Conservation (phyloP, 768 basidiomycete species). For the Mrakia blollopis region DNA sequence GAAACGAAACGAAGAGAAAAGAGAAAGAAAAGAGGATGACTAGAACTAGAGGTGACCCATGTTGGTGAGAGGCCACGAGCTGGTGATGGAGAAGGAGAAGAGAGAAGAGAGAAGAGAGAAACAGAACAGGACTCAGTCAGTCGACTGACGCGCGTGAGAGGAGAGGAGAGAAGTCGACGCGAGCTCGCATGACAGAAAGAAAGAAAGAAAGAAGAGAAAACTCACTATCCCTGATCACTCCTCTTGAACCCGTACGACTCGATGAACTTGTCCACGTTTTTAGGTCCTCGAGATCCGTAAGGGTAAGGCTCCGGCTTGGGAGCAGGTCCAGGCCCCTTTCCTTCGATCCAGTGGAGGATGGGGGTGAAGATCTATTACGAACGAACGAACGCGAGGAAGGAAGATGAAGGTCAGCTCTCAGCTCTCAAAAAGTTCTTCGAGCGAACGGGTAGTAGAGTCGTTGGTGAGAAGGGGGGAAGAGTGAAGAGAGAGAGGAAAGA, state of each 20-base stretch:
- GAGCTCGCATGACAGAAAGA: background rate
- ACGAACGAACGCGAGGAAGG: background rate
- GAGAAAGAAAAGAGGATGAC: background rate
- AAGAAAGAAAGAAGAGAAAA: constrained; percentile 35
- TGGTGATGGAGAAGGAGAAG: constrained; percentile 40
- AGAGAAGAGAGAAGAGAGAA: constrained; percentile 36
- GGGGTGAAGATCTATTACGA: constrained; percentile 46
- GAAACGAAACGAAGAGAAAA: too few relatives aligned
- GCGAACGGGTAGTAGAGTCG: too few relatives aligned
- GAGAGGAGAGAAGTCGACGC: too few relatives aligned
- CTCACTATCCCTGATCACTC: constrained; percentile 65
- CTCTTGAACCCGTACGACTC: constrained; percentile 71
- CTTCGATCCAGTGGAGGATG: constrained; percentile 93
- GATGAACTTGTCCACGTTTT: constrained; percentile 71
- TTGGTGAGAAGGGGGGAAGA: background rate
- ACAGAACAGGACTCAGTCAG: too few relatives aligned
- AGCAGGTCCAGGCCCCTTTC: constrained; percentile 54
- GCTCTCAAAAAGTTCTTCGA: too few relatives aligned
- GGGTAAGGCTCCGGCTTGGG: constrained; percentile 75
- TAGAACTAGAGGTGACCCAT: constrained; percentile 38
- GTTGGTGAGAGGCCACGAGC: constrained; percentile 70
- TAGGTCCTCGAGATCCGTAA: constrained; percentile 94
- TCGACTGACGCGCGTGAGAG: too few relatives aligned
- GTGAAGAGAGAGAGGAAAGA: background rate
- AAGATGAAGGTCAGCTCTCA: background rate